Base-by-base conservation (phyloP, 2,329 filamentous ascomycete genomes). In the Fusarium sp. region DNA sequence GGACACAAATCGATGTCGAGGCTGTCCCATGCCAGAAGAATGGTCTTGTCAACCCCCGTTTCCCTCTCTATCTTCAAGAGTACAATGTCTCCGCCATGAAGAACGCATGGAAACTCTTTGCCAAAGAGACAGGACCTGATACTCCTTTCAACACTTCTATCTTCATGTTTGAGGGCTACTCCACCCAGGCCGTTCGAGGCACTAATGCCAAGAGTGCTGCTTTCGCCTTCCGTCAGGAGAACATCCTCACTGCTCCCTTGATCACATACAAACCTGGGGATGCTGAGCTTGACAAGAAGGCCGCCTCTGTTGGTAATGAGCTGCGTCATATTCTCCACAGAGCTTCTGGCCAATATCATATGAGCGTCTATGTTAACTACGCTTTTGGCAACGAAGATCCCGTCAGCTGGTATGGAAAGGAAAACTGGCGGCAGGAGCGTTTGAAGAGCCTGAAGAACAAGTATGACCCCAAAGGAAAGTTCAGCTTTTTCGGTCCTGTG, bases 111-210 rank as follows among this genome's bases (percentile, higher is more conserved):
- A 6, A 64, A 21, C 54, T 73, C n/a, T 77, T 76, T 10, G 51
- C 75, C 10, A 25, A 59, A 8, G 66, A 72, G 19, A 74, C 68
- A 5, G 51, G 60, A 0, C 46, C 60, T 2, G 21, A 38, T 38
- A 67, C 75, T 15, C 73, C 68, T 18, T 76, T 77, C 38, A 70
- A 49, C 51, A 63, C 57, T 25, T 77, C 76, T 5, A 79, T 89
- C 48, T 86, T 89, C 78, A 85, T 89, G 83, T 86, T 89, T 60
- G 88, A 90, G 73, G 85, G 85, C 7, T 90, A 89, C 77, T 83
- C 86, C 3, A 78, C 76, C 12, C 77, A 83, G 27, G 87, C 83
- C 4, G 83, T 77, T 1, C 68, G 73, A 7, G 44, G 54, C 1
- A 42, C 55, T 1, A 21, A 60, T 35, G 21, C 27, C 4, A 21